Conservation (phyloP, 257 asterid species). For the Solanum gandarillasii region DNA sequence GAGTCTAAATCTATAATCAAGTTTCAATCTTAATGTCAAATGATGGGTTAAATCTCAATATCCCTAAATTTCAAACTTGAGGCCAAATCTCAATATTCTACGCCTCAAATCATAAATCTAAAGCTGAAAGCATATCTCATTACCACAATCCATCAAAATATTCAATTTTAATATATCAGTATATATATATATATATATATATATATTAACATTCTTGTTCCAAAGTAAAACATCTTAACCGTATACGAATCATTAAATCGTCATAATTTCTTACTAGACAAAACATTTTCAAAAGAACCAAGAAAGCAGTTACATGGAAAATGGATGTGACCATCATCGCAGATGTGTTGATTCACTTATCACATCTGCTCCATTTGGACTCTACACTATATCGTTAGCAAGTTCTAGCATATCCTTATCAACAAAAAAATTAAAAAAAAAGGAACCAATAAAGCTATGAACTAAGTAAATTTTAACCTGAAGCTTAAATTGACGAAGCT, state of each 20-base stretch:
- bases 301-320: background rate
- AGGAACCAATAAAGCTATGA: background rate
- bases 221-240: background rate
- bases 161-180: background rate
- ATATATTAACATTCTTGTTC: no score
- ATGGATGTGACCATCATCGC: background rate
- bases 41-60: background rate
- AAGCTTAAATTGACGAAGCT: background rate
- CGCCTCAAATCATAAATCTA: background rate
- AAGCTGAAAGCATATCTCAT: background rate
- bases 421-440: background rate
- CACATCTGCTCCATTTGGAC: background rate
- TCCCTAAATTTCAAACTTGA: background rate
- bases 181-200: no score
- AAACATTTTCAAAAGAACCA: background rate
- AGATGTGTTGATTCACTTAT: background rate
- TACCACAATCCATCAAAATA: background rate
- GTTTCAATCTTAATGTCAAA: background rate
- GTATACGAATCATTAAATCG: no score
- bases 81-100: background rate
- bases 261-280: background rate
- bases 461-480: background rate
- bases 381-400: background rate
- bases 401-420: background rate
- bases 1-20: background rate